phyloP scores from a whole-genome alignment of 1,139 yeast genomes.

The Blastobotrys illinoisensis region DNA sequence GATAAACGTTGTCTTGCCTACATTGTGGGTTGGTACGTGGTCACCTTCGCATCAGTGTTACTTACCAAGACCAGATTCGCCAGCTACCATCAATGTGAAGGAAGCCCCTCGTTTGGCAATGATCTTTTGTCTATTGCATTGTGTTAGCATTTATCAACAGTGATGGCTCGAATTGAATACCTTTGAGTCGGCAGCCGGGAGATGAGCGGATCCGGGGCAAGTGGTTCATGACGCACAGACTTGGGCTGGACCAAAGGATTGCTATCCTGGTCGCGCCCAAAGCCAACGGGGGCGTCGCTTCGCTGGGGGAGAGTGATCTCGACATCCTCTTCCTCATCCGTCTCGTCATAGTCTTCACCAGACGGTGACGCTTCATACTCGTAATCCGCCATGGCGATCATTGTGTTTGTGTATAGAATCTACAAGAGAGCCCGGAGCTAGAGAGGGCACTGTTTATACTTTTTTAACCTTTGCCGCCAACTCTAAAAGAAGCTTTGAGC shows the following conservation, averaged over 20 bases:
- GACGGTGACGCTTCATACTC: neutral
- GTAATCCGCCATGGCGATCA: neutral
- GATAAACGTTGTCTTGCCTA: conserved; percentile 64
- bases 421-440: no score
- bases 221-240: neutral
- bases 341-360: neutral
- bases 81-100: conserved; percentile 88
- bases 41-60: neutral
- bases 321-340: neutral
- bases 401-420: neutral
- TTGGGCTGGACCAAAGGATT: neutral
- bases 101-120: conserved; percentile 75
- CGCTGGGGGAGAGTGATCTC: neutral
- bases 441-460: no score
- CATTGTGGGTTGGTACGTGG: neutral
- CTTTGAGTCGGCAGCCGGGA: neutral
- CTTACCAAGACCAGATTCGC: conserved; percentile 80
- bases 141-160: conserved; percentile 36
- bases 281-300: neutral
- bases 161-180: no score
- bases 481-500: no score
- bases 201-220: neutral
- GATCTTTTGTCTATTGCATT: conserved; percentile 72
- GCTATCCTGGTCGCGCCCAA: neutral
- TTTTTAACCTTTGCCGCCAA: no score